Percentiles rank a stretch among this genome's conserved stretches.
phyloP scores from a whole-genome alignment of 2,329 filamentous ascomycete species.

The Amauroascus verrucosus region DNA sequence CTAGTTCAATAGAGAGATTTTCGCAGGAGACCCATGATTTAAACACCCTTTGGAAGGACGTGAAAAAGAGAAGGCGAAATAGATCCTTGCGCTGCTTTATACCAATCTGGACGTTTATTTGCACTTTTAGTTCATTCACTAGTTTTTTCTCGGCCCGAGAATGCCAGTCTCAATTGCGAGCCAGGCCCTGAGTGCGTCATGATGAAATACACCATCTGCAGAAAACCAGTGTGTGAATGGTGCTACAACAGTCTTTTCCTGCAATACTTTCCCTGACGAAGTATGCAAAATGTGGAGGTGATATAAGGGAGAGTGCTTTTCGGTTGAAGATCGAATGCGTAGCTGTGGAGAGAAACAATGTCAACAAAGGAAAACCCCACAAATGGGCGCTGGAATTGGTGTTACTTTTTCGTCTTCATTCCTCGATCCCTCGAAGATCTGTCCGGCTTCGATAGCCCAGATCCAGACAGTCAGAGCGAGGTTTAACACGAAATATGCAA shows the following conservation, averaged over 20 bases:
- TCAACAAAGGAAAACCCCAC: background rate
- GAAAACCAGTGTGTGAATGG: conserved; percentile 54
- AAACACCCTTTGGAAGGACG: background rate
- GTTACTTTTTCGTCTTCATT: conserved; percentile 55
- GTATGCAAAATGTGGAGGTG: conserved; percentile 52
- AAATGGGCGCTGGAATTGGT: background rate
- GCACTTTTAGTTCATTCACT: too few relatives aligned
- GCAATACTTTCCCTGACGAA: conserved; percentile 30
- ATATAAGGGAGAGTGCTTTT: conserved; percentile 76
- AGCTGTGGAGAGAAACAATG: conserved; percentile 43
- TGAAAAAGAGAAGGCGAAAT: background rate
- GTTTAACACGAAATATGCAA: conserved; percentile 70
- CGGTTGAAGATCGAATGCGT: conserved; percentile 58
- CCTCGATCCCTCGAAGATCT: conserved; percentile 66
- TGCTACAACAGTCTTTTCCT: conserved; percentile 43
- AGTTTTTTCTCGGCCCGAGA: too few relatives aligned
- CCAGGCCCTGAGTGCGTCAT: conserved; percentile 53
- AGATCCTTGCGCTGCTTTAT: too few relatives aligned
- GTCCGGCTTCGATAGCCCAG: conserved; percentile 67
- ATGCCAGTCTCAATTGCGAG: conserved; percentile 44
- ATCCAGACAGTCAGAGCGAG: conserved; percentile 72
- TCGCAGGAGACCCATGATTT: background rate
- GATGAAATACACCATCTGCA: conserved; percentile 48
- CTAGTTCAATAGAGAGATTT: background rate
- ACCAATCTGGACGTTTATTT: too few relatives aligned